Percentiles rank a stretch among this genome's conserved stretches.
Evolutionary conservation across 257 asterid species (phyloP).

Genomic region (Solanum pimpinellifolium): DNA sequence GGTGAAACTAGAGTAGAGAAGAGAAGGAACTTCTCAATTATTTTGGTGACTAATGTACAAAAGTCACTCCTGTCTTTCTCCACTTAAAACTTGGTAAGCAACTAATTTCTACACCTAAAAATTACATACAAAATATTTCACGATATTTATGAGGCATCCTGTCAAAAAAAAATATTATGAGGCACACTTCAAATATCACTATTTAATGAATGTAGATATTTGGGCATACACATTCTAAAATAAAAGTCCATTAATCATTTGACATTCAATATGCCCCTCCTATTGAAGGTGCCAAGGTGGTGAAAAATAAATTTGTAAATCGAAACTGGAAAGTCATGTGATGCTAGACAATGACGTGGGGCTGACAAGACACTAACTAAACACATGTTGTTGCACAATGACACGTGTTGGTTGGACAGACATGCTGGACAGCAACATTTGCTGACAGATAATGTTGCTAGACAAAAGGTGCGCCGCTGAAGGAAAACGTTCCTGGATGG

Average conservation of each 20-base stretch:
- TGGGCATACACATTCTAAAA: neutral
- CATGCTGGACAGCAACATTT: neutral
- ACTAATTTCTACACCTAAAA: neutral
- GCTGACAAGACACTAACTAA: neutral
- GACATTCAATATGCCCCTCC: neutral
- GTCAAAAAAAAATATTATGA: neutral
- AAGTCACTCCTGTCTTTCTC: neutral
- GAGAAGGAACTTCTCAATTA: neutral
- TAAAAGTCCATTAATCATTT: neutral
- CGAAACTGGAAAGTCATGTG: neutral
- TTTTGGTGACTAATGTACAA: neutral
- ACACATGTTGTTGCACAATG: neutral
- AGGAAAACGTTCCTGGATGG: neutral
- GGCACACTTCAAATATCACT: neutral
- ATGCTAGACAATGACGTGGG: neutral
- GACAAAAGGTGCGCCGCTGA: neutral
- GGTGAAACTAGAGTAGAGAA: neutral
- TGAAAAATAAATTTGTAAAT: neutral
- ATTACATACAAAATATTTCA: neutral
- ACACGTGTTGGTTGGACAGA: neutral
- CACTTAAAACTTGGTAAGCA: neutral
- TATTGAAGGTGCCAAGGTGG: neutral
- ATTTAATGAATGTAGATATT: neutral
- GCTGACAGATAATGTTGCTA: neutral
- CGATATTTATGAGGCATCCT: neutral